Base-by-base conservation (phyloP, 1,139 yeast genomes). In the Zygoascus meyerae region DNA sequence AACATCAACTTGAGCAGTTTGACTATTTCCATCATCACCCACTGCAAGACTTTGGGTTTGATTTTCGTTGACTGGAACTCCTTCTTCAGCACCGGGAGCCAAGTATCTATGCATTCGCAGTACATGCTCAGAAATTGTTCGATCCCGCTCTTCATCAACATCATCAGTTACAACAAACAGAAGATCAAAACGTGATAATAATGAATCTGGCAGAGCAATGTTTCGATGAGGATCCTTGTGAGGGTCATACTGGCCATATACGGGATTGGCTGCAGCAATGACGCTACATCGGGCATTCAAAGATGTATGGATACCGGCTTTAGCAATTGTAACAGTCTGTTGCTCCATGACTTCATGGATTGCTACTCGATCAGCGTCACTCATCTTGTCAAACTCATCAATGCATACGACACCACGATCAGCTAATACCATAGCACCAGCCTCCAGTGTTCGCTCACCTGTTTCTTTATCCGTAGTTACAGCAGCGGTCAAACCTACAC, bases 341-440 rank as follows among this genome's bases (percentile, higher is more conserved):
- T 92, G 98, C 71, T 92, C 98, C 98, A 92, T 94, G 44, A 92
- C 98, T 76, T 92, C 99, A 69, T 92, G 99, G 61, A 92, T 92
- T 1, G 98, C 97, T 46, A 92, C 98, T 66, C 98, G 78, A 69
- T 92, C 99, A 29, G 82, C 78, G 65, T 94, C 98, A 52, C 87
- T 83, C 99, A 92, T 92, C 67, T 92, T 92, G 70, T 92, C 98
- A 62, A 92, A 92, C 72, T 92, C 98, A 74, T 92, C 98, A 62
- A 92, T 94, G 77, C 98, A 92, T 39, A 92, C 97, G 52, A 94
- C 77, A 55, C 99, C 99, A 57, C 97, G 75, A 67, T 92, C 98
- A 9, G 97, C 99, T 54, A 94, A 72, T 40, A 92, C 98, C 98
- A 92, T 92, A 2, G 99, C 99, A 74, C 99, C 99, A 0, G 98